phyloP scores from a whole-genome alignment of 2,329 filamentous ascomycete species.

The Akanthomyces dipterigenus region DNA sequence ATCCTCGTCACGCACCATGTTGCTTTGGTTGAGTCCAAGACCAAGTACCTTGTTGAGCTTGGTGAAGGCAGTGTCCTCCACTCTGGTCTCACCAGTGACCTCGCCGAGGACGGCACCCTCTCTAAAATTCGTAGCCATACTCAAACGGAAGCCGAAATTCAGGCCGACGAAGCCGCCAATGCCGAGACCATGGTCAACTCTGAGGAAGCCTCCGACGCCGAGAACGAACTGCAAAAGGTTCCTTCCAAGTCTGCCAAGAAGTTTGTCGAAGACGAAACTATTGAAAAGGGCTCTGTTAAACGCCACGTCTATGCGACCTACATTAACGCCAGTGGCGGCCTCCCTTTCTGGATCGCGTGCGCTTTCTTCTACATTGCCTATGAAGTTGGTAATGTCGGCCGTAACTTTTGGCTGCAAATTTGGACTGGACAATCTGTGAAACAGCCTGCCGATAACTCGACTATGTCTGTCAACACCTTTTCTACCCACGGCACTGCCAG shows the following conservation, averaged over 20 bases:
- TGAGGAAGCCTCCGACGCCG: constrained; percentile 38
- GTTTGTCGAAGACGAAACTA: constrained; percentile 70
- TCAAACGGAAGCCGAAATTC: constrained; percentile 35
- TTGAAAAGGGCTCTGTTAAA: constrained; percentile 64
- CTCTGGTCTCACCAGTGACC: constrained; percentile 58
- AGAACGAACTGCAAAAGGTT: constrained; percentile 40
- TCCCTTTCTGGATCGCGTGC: constrained; percentile 51
- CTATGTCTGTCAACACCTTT: constrained; percentile 19
- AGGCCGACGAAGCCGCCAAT: constrained; percentile 40
- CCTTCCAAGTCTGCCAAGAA: constrained; percentile 53
- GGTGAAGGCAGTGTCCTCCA: constrained; percentile 60
- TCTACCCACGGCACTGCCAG: constrained; percentile 35
- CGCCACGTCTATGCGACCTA: constrained; percentile 61
- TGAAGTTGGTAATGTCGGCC: constrained; percentile 48
- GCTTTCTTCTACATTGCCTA: constrained; percentile 47
- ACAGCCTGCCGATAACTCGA: not conserved
- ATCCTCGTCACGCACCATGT: constrained; percentile 80
- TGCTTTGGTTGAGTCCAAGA: constrained; percentile 59
- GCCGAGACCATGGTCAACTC: constrained; percentile 47
- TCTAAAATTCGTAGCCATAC: constrained; percentile 53
- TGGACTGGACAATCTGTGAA: constrained; percentile 46
- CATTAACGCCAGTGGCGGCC: constrained; percentile 58
- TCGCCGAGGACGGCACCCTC: constrained; percentile 50
- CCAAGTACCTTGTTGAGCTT: constrained; percentile 69
- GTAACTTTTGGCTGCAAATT: constrained; percentile 58